Base-by-base conservation (phyloP, 257 asterid species). In the Lantana camara region DNA sequence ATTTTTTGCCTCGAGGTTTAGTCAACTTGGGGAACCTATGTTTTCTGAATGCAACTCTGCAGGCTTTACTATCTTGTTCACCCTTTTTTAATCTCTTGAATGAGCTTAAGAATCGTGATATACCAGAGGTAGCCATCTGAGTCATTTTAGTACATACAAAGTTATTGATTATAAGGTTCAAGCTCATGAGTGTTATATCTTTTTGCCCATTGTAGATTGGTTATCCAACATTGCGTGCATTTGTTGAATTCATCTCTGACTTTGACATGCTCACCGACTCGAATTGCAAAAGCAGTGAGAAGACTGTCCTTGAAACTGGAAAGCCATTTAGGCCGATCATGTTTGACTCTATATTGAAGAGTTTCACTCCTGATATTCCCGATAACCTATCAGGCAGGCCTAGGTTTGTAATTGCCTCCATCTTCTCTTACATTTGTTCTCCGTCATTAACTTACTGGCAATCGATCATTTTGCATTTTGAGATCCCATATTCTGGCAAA, bases 21-120 rank as follows among this genome's bases (percentile, higher is more conserved):
- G 85, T 82, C 77, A 89, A 86, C 75, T 67, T 84, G 79, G 96
- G 95, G 75, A 89, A 89, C 70, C 75, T 89, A 16, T 89, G 96
- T 79, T 89, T 89, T 77, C 87, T 89, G 24, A 86, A 86, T 73
- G 86, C 96, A 24, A 79, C 96, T 40, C 81, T 89, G 35, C 95
- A 89, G 83, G 95, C 96, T 60, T 81, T 89, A 54, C 82, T 89
- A 59, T 82, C 92, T 24, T 89, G 95, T 66, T 70, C 90, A 34
- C 88, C 92, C 9, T 89, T 89, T 75, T 73, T 82, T 67, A 74
- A 80, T 50, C 79, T 89, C 60, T 68, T 89, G 83, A 77, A 69
- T 49, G 91, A 86, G 73, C 82, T 89, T 44, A 82, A 74, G 73
- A 69, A 63, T 66, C 75, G 78, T 27, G 73, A 72, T 56, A 82